Evolutionary conservation across 305 asterid species (phyloP).

Genomic region (Fraxinus angustifolia): DNA sequence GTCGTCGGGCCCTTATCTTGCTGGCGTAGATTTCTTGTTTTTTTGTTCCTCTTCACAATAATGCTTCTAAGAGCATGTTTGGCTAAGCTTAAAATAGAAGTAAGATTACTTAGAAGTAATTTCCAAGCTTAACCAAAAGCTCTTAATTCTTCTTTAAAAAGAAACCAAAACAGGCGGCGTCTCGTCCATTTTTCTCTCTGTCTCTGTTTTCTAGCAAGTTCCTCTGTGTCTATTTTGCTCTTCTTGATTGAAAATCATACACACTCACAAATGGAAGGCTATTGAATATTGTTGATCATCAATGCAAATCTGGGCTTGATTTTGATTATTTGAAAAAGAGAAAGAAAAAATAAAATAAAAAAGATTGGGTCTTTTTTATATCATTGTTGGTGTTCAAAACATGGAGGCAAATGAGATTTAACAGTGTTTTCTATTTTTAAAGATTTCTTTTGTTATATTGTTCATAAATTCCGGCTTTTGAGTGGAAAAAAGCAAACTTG

Average conservation of each 20-base stretch:
- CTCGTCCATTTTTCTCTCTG: neutral
- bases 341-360: neutral
- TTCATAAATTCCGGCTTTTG: conserved; percentile 23
- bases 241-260: neutral
- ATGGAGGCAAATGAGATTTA: conserved; percentile 77
- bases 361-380: conserved; percentile 27
- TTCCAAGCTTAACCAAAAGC: neutral
- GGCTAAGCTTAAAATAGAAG: neutral
- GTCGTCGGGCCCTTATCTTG: conserved; percentile 31
- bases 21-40: conserved; percentile 31
- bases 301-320: conserved; percentile 26
- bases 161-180: conserved; percentile 12
- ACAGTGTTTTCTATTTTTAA: conserved; percentile 23
- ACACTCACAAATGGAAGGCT: neutral
- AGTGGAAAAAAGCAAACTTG: conserved; percentile 15
- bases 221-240: neutral
- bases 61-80: neutral
- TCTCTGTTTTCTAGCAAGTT: neutral
- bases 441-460: conserved; percentile 8
- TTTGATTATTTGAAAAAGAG: neutral
- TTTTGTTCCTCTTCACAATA: conserved; percentile 19
- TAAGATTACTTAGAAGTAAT: neutral
- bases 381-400: conserved; percentile 20
- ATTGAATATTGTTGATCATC: conserved; percentile 17
- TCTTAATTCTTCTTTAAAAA: conserved; percentile 21